Conservation (phyloP, 2,329 filamentous ascomycete genomes). For the Pseudogymnoascus sp. region DNA sequence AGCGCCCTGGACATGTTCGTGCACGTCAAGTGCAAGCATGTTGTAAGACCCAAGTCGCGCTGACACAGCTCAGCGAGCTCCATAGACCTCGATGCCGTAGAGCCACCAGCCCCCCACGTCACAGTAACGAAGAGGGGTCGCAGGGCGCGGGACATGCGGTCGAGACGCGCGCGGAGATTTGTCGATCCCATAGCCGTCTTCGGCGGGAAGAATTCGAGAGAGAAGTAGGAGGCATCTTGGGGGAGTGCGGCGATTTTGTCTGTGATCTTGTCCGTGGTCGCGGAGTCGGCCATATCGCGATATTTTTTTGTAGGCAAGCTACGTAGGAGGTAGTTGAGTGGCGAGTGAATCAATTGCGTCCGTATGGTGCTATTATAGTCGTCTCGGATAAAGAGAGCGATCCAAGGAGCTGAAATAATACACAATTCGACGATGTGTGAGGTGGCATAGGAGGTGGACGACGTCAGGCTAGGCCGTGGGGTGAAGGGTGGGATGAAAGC, state of each 20-base stretch:
- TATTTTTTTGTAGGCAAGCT: background rate
- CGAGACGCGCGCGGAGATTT: slow-evolving; percentile 85
- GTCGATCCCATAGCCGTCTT: slow-evolving; percentile 94
- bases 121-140: slow-evolving; percentile 93
- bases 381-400: background rate
- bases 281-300: background rate
- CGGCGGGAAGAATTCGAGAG: slow-evolving; percentile 97
- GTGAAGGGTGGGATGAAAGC: slow-evolving; percentile 5
- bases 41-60: slow-evolving; percentile 83
- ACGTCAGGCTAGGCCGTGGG: slow-evolving; percentile 6
- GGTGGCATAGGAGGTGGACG: slow-evolving; percentile 2
- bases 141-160: slow-evolving; percentile 88
- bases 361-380: background rate
- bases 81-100: slow-evolving; percentile 81
- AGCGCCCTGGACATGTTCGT: slow-evolving; percentile 90
- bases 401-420: slow-evolving; percentile 1
- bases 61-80: slow-evolving; percentile 95
- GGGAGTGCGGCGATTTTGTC: slow-evolving; percentile 91
- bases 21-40: slow-evolving; percentile 91
- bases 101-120: slow-evolving; percentile 95
- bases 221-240: slow-evolving; percentile 78
- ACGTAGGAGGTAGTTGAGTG: background rate
- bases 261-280: slow-evolving; percentile 66
- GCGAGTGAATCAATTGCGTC: slow-evolving; percentile 3
- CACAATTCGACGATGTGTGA: slow-evolving; percentile 3